Conservation (phyloP, 257 asterid genomes). For the Nyctanthes arbortristis region DNA sequence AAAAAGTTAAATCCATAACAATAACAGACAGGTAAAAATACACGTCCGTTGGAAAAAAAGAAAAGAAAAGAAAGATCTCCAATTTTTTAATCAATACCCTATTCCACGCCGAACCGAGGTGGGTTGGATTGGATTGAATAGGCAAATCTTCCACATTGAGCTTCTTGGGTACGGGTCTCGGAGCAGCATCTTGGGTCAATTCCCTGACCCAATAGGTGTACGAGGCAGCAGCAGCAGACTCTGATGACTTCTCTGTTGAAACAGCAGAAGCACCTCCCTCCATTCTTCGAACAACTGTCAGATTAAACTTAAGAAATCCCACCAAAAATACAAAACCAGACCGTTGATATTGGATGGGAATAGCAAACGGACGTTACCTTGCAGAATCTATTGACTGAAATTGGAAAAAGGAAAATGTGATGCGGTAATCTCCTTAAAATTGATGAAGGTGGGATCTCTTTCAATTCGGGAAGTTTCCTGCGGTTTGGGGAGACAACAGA, state of each 20-base stretch:
- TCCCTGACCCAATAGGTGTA: constrained; percentile 41
- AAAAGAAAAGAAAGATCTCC: neutral
- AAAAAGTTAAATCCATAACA: neutral
- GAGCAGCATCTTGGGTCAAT: constrained; percentile 41
- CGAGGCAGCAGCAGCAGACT: constrained; percentile 25
- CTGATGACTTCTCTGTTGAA: constrained; percentile 21
- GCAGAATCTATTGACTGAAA: neutral
- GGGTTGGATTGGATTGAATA: constrained; percentile 21
- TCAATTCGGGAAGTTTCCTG: neutral
- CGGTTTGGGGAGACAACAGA: neutral
- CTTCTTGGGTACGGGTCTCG: constrained; percentile 35
- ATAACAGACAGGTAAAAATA: neutral
- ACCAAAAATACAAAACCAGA: neutral
- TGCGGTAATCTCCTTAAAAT: neutral
- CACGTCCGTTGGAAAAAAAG: neutral
- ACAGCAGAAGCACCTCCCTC: constrained; percentile 33
- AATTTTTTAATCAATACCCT: constrained; percentile 23
- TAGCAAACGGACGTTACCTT: neutral
- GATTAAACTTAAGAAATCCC: neutral
- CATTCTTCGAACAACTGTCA: constrained; percentile 5
- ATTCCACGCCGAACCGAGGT: constrained; percentile 43
- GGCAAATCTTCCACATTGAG: constrained; percentile 30
- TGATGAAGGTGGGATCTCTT: neutral
- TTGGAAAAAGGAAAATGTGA: neutral
- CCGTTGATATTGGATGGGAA: neutral